Evolutionary conservation across 2,329 filamentous ascomycete genomes (phyloP), one percentile per base, ranked within the genome.

Genomic region (Penicillium brasilianum): DNA sequence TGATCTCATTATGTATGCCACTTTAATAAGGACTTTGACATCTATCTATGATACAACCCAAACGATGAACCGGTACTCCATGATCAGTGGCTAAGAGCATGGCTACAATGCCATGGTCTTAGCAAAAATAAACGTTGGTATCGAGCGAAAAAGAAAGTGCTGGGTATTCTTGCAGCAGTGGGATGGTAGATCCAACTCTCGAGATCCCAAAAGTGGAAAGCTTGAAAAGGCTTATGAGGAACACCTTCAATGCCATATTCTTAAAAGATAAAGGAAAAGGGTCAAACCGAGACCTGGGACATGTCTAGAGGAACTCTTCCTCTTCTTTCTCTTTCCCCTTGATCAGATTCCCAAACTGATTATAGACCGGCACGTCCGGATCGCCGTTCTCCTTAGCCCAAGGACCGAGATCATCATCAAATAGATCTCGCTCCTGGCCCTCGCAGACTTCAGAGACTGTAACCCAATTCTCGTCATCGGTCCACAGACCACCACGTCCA

Each of bases 401-500:
- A 1, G 62, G 65, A 0, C 82, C 83, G 28, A 77, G 74, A 0
- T 76, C 78, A 65, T 85, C 83, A 8, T 73, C 70, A 64, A 86
- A 85, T 0, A 84, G 69, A 36, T 77, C 76, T 8, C 77, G 73
- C 34, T 81, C 79, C 22, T 79, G 72, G 2, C 79, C 77, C 13
- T 74, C 71, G 32, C 82, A 84, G 5, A 84, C 75, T 25, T 84
- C 81, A 7, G 76, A 76, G 73, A 82, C 83, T 0, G 77, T 76
- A 22, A 83, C 61, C 83, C 83, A 86, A 39, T 77, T 74, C 20
- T 76, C 76, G n/a, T 76, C 72, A 13, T 78, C 80, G 0, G 83
- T 84, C 84, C 84, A 86, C 3, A 84, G 71, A 8, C 84, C 84
- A 3, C 83, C 83, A n/a, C 76, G 77, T 0, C 83, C 83, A 10